Evolutionary conservation across 2,329 filamentous ascomycete genomes (phyloP).

Genomic region (Hypoxylon sp.): DNA sequence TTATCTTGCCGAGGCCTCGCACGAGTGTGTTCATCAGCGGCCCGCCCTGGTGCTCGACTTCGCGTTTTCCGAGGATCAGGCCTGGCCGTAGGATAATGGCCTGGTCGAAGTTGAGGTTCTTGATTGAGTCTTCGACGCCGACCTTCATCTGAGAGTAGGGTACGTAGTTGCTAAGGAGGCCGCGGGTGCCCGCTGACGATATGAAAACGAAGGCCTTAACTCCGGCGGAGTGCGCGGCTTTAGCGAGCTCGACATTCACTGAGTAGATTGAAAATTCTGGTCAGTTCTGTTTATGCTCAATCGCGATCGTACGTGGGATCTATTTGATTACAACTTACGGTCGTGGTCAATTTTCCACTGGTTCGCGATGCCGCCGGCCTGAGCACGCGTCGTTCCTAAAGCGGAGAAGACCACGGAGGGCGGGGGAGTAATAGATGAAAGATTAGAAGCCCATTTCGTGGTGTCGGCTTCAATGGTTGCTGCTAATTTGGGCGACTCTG

Average conservation of each 20-base stretch:
- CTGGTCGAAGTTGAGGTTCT: constrained; percentile 80
- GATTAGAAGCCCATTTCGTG: constrained; percentile 74
- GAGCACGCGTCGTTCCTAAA: constrained; percentile 83
- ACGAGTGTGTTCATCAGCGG: constrained; percentile 70
- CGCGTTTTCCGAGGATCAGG: constrained; percentile 79
- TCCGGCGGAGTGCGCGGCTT: constrained; percentile 80
- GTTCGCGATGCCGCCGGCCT: constrained; percentile 81
- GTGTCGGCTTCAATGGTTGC: constrained; percentile 78
- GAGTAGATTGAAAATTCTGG: not conserved
- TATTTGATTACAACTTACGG: constrained; percentile 51
- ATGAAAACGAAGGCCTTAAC: constrained; percentile 83
- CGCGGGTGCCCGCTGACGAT: constrained; percentile 69
- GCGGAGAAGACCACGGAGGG: constrained; percentile 80
- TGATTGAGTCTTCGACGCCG: constrained; percentile 85
- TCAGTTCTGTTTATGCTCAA: constrained; percentile 1
- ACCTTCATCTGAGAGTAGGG: constrained; percentile 81
- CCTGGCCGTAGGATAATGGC: constrained; percentile 83
- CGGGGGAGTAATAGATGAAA: constrained; percentile 68
- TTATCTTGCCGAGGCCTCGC: constrained; percentile 68
- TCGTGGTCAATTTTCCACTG: constrained; percentile 93
- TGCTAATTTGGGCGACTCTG: constrained; percentile 72
- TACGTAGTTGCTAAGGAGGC: constrained; percentile 60
- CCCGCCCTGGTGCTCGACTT: constrained; percentile 73
- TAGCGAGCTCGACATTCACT: constrained; percentile 83
- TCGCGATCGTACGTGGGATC: not conserved